A percentile compares a stretch with the other conserved stretches of the same genome.
Conservation (phyloP, 805 yeast species). For the Debaryomyces castellii region DNA sequence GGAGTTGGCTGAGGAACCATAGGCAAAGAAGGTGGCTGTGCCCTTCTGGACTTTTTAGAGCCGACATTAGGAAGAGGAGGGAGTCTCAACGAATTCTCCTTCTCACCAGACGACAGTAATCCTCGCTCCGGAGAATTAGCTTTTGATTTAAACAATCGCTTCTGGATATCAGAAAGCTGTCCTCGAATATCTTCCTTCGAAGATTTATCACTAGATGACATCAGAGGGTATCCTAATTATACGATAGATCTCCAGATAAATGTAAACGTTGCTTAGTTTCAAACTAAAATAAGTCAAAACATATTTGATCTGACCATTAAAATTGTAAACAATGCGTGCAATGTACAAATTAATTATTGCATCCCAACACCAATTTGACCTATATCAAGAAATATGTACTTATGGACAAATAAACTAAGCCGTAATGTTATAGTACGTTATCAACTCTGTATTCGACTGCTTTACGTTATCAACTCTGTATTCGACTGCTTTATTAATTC, state of each 20-base stretch:
- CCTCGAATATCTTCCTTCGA: slow-evolving; percentile 33
- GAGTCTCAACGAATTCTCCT: slow-evolving; percentile 14
- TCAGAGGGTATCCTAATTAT: not conserved
- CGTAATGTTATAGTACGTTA: no score
- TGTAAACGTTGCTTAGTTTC: no score
- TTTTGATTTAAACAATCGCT: slow-evolving; percentile 26
- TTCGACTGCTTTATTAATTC: no score
- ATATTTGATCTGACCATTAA: not conserved
- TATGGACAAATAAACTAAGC: no score
- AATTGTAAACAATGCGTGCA: not conserved
- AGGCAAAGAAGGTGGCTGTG: not conserved
- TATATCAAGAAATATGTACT: no score
- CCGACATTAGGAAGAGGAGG: slow-evolving; percentile 8
- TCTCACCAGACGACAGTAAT: slow-evolving; percentile 12
- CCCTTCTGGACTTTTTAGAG: not conserved
- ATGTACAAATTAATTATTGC: not conserved
- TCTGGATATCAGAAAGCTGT: slow-evolving; percentile 40
- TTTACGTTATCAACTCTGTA: no score
- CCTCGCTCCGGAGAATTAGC: slow-evolving; percentile 11
- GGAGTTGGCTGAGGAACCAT: slow-evolving; percentile 15
- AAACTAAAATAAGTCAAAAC: no score
- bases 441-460: no score
- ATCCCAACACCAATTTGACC: not conserved
- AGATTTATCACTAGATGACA: slow-evolving; percentile 7
- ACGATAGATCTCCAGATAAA: not conserved